Percentiles rank a stretch among this genome's conserved stretches.
These are phyloP conservation scores for Ophioceras dolichostomum DNA, from an alignment of 2,329 filamentous ascomycete species.

Conservation along the genomic window DNA sequence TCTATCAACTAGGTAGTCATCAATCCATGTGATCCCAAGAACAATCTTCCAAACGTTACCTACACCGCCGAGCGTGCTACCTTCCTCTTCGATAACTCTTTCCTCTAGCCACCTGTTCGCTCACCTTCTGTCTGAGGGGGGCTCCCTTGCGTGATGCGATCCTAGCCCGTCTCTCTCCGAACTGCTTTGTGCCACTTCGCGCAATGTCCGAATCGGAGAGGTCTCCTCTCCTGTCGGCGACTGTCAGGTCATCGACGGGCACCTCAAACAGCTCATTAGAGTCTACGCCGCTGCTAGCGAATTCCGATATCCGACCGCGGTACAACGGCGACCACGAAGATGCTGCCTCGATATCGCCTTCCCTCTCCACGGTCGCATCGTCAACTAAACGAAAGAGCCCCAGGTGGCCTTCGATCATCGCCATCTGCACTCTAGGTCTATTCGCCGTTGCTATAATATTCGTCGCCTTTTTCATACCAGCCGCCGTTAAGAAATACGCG, in stretches of 20 bases:
- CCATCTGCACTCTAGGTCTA: slow-evolving; percentile 53
- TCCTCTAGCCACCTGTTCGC: too few relatives aligned
- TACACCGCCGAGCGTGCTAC: too few relatives aligned
- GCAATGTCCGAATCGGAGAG: slow-evolving; percentile 32
- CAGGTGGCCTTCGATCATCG: slow-evolving; percentile 67
- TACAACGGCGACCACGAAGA: slow-evolving; percentile 25
- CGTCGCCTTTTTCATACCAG: slow-evolving; percentile 70
- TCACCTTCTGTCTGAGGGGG: too few relatives aligned
- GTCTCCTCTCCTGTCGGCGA: slow-evolving; percentile 28
- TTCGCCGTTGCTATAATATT: slow-evolving; percentile 57
- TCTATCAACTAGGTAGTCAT: too few relatives aligned
- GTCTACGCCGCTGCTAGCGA: slow-evolving; percentile 38
- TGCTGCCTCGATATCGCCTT: slow-evolving; percentile 12
- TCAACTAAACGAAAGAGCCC: slow-evolving; percentile 19
- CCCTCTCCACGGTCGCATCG: slow-evolving; percentile 12
- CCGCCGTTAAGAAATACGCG: slow-evolving; percentile 73
- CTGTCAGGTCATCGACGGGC: slow-evolving; percentile 11
- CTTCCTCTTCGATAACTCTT: too few relatives aligned
- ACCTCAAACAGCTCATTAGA: slow-evolving; percentile 21
- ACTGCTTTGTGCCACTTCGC: too few relatives aligned
- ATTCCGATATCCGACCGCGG: slow-evolving; percentile 20
- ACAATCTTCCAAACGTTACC: too few relatives aligned
- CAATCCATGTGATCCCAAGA: too few relatives aligned
- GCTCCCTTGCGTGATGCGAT: too few relatives aligned
- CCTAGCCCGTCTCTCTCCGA: too few relatives aligned